phyloP scores from a whole-genome alignment of 1,284 basidiomycete genomes.

The Leccinum pachyderme region DNA sequence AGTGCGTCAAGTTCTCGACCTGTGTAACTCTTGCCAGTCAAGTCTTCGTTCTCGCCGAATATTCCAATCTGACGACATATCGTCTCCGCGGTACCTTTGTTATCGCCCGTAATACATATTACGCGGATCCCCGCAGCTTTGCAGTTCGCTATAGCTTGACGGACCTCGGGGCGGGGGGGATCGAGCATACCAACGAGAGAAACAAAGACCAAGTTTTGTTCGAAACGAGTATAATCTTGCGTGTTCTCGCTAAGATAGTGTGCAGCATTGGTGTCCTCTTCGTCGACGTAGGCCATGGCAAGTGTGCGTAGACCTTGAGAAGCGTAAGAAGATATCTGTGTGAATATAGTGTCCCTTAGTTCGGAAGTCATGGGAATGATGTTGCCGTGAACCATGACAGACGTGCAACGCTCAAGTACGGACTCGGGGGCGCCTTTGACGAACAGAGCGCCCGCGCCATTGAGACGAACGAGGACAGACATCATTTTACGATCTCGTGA shows the following conservation, averaged over 20 bases:
- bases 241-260: constrained; percentile 81
- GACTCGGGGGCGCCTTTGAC: constrained; percentile 97
- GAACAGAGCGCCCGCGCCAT: constrained; percentile 66
- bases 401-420: constrained; percentile 85
- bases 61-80: constrained; percentile 97
- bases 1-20: constrained; percentile 90
- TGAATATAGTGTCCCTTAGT: constrained; percentile 63
- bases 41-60: constrained; percentile 79
- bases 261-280: constrained; percentile 70
- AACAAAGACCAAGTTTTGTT: constrained; percentile 89
- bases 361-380: constrained; percentile 60
- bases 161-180: constrained; percentile 94
- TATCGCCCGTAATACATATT: constrained; percentile 98
- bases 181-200: constrained; percentile 98
- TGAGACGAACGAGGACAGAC: constrained; percentile 83
- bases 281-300: constrained; percentile 86
- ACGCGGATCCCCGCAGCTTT: constrained; percentile 93
- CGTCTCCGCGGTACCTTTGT: constrained; percentile 96
- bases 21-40: constrained; percentile 91
- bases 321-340: constrained; percentile 74
- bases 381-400: constrained; percentile 68
- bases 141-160: constrained; percentile 85
- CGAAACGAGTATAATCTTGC: constrained; percentile 85
- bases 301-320: constrained; percentile 85
- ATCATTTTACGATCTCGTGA: constrained; percentile 98